Evolutionary conservation across 2,329 filamentous ascomycete genomes (phyloP), one percentile per base, ranked within the genome.

Genomic region (Blastomyces gilchristii): DNA sequence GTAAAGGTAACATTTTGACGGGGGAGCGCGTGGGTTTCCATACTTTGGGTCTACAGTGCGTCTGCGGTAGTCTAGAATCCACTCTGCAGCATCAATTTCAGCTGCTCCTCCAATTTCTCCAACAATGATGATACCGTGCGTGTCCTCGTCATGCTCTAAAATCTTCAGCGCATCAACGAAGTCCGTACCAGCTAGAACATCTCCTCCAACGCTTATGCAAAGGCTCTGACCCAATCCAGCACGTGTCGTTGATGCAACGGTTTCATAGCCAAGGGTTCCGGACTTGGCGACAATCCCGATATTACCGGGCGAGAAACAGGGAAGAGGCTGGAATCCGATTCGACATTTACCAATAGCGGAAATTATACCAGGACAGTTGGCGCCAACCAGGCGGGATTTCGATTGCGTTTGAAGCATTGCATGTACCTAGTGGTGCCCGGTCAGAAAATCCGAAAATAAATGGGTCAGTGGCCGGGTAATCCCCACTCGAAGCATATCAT

Each of bases 361-460:
- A 63, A 92, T 90, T 65, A 93, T 91, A 0, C 89, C 89, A 0
- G 89, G 88, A 25, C 87, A 88, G 71, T 92, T 93, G n/a, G 89
- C 87, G 1, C 89, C 89, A 0, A 93, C 87, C 0, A 93, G 80
- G 7, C 89, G 80, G 0, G 87, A 89, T 67, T 83, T 87, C 0
- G 82, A 86, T 71, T 92, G 89, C 0, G 87, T 88, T 65, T 84
- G 80, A 4, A 92, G 80, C 58, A 90, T 85, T 31, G 86, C 85
- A 60, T 90, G 86, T 60, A 89, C 84, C 76, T 88, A 2, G 43
- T 31, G 22, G 25, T 60, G 57, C 43, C 12, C 37, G 9, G 16
- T 60, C 18, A 66, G 65, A 68, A 52, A 50, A 16, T 52, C 63
- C n/a, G 22, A 34, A 22, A 61, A 58, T 47, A 18, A n/a, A 9